These are phyloP conservation scores for Daldinia childiae DNA, from an alignment of 495 filamentous ascomycete genomes.

Conservation along the genomic window DNA sequence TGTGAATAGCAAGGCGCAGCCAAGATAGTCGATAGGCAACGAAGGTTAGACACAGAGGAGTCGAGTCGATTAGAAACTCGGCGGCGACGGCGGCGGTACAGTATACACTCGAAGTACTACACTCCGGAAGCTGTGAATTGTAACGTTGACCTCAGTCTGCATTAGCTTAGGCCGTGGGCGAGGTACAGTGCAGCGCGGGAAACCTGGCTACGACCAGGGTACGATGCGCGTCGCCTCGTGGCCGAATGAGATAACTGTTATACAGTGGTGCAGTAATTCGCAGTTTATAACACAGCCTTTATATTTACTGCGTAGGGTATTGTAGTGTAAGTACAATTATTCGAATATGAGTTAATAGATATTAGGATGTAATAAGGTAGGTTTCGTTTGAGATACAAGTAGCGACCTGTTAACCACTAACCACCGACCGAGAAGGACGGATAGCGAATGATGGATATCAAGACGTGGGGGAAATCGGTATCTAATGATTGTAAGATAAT, in stretches of 20 bases:
- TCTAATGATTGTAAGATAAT: neutral
- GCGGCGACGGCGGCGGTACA: conserved; percentile 25
- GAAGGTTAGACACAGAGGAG: neutral
- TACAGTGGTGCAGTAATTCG: conserved; percentile 15
- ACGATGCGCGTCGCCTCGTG: conserved; percentile 42
- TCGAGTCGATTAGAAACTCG: conserved; percentile 15
- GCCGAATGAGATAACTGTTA: conserved; percentile 32
- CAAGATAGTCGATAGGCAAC: neutral
- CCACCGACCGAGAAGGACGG: neutral
- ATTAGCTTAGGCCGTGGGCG: conserved; percentile 31
- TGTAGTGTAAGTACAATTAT: neutral
- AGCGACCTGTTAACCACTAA: neutral
- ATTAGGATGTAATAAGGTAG: neutral
- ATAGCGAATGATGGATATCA: conserved; percentile 1
- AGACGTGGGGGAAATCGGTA: conserved; percentile 16
- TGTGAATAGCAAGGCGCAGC: conserved; percentile 22
- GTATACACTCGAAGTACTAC: neutral
- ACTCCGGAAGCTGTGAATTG: conserved; percentile 36
- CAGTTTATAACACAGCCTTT: neutral
- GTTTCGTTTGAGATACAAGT: neutral
- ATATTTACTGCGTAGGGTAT: neutral
- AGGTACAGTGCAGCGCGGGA: conserved; percentile 25
- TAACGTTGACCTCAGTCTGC: conserved; percentile 48
- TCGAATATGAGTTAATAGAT: neutral
- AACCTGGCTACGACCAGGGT: conserved; percentile 37